Base-by-base conservation (phyloP, 441 rosid species). In the Pelargonium exstipulatum region DNA sequence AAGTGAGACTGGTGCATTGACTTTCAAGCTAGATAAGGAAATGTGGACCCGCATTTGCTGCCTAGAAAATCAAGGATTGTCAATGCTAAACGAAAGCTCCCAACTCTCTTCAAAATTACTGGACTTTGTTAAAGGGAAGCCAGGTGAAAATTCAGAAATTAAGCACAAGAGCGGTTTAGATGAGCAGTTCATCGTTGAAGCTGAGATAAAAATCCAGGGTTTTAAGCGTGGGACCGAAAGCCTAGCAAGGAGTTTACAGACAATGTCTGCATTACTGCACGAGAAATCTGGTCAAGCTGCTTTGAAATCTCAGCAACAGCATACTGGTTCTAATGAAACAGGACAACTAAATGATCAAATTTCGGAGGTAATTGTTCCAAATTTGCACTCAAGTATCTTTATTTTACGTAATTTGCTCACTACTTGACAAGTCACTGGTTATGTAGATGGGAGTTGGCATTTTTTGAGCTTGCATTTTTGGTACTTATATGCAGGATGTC, bases 51-150 rank as follows among this genome's bases (percentile, higher is more conserved):
- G 93, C 40, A 72, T 84, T 61, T 68, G 81, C 83, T 83, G 68
- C 82, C 81, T 95, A 85, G 92, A 95, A 83, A 87, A 83, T 75
- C 95, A 88, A 76, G 96, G 97, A 60, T 64, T 95, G 13, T 70
- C 88, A 20, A 79, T 86, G 82, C 81, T 92, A 58, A 85, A 85
- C 35, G 96, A 88, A 80, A 81, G 90, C 79, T 70, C 70, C 67
- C 79, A 80, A 46, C 77, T 87, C 46, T 86, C 89, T 80, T 77
- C 85, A 62, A 84, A 81, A 84, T 79, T 92, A 70, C 80, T 92
- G 78, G 91, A 81, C 66, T 84, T 87, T 77, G 74, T 87, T 75
- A 91, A 87, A 78, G 83, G 81, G 73, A 88, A 79, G 73, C 64
- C 75, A 46, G 70, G 77, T 65, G 89, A 83, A 77, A 72, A 51